These are phyloP conservation scores for Calycina herbarum DNA, from an alignment of 2,329 filamentous ascomycete species.

Conservation along the genomic window DNA sequence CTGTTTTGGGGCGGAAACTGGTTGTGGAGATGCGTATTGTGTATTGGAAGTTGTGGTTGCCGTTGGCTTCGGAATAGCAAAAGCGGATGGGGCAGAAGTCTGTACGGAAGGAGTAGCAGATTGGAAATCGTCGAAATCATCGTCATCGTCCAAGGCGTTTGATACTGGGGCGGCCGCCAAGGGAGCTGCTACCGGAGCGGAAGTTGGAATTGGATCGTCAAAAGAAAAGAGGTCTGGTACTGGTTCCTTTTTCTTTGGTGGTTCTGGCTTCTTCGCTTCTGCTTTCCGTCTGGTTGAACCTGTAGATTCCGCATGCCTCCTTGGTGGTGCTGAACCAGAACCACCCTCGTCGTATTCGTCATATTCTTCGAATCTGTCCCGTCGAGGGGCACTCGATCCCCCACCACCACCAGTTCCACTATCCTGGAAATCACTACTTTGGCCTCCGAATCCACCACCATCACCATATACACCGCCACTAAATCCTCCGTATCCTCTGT, in stretches of 20 bases:
- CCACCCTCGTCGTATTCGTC: slow-evolving; percentile 88
- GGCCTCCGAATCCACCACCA: slow-evolving; percentile 87
- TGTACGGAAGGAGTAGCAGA: slow-evolving; percentile 66
- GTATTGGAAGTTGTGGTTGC: slow-evolving; percentile 57
- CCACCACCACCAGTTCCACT: slow-evolving; percentile 36
- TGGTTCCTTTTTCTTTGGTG: slow-evolving; percentile 80
- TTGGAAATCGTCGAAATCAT: slow-evolving; percentile 98
- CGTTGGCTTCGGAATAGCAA: slow-evolving; percentile 45
- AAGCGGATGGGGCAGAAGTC: slow-evolving; percentile 46
- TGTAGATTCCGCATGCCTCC: slow-evolving; percentile 33
- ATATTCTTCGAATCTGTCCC: slow-evolving; percentile 91
- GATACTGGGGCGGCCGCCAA: slow-evolving; percentile 42
- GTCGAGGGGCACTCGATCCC: slow-evolving; percentile 42
- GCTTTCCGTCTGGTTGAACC: slow-evolving; percentile 42
- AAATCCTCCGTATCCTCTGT: slow-evolving; percentile 57
- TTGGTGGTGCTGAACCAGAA: slow-evolving; percentile 45
- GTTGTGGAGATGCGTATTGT: slow-evolving; percentile 79
- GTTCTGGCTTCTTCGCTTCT: slow-evolving; percentile 62
- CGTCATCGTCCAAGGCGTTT: slow-evolving; percentile 63
- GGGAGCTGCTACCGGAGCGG: slow-evolving; percentile 45
- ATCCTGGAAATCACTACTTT: slow-evolving; percentile 70
- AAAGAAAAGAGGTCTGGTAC: slow-evolving; percentile 92
- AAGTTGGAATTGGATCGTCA: slow-evolving; percentile 66
- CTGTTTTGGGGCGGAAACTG: slow-evolving; percentile 79
- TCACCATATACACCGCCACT: slow-evolving; percentile 87